phyloP scores from a whole-genome alignment of 208 protist species.

The Crithidia bombi region DNA sequence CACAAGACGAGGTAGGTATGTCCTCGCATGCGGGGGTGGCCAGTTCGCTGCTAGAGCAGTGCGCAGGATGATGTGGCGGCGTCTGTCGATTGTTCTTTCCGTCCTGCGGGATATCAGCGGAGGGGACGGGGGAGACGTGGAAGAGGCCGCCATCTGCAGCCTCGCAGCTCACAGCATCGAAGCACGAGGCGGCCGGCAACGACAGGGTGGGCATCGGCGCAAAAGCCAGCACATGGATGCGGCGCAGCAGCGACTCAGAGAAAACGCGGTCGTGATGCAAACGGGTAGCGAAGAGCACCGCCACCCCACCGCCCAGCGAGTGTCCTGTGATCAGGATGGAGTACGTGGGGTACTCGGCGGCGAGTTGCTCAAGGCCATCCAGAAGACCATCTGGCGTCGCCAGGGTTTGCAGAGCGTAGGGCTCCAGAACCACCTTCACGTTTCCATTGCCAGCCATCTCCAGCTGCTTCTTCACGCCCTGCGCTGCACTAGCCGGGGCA shows the following conservation, averaged over 20 bases:
- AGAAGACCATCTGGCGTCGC: conserved; percentile 38
- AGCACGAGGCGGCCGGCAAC: conserved; percentile 41
- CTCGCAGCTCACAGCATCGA: conserved; percentile 38
- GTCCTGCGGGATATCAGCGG: neutral
- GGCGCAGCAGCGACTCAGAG: conserved; percentile 30
- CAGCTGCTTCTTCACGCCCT: neutral
- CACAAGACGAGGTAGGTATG: neutral
- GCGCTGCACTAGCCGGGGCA: neutral
- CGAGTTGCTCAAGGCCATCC: conserved; percentile 46
- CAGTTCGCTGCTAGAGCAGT: neutral
- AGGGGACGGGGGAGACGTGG: neutral
- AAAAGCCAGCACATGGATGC: conserved; percentile 60
- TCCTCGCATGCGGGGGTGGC: neutral
- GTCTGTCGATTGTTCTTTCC: neutral
- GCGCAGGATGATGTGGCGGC: neutral
- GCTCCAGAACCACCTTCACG: conserved; percentile 10
- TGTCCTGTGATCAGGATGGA: conserved; percentile 72
- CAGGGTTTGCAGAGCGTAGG: conserved; percentile 20
- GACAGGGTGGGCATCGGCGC: conserved; percentile 72
- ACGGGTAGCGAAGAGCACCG: conserved; percentile 65
- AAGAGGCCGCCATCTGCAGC: conserved; percentile 16
- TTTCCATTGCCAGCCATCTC: neutral
- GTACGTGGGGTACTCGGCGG: conserved; percentile 44
- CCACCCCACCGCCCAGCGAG: conserved; percentile 70
- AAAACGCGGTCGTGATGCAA: conserved; percentile 38